Base-by-base conservation (phyloP, 306 rosid species). In the Trichosanthes cucumerina region DNA sequence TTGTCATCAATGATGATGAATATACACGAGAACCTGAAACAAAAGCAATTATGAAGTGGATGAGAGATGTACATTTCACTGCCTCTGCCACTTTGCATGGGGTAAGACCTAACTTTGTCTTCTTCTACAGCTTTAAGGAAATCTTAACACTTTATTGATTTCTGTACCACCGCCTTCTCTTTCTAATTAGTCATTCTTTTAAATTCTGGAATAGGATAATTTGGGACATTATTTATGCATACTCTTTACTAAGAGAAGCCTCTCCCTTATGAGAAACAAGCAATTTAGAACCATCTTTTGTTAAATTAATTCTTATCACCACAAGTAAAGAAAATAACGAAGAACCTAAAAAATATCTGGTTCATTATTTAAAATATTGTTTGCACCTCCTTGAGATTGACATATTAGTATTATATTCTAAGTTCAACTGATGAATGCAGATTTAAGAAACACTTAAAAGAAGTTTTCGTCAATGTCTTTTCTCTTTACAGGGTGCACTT, bases 61-160 rank as follows among this genome's bases (percentile, higher is more conserved):
- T 83, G 87, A 85, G 88, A 83, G 90, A 91, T 54, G 86, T 86
- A 80, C 91, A 79, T 70, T 95, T 95, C 81, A 91, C 96, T 65
- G 98, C 93, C 80, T 95, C 98, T 87, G 97, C 98, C 89, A 92
- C 90, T 82, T 91, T 95, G 86, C 98, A 95, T 81, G 98, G 98
- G 98, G 98, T 95, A 91, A 50, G 79, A 33, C 81, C 82, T 85
- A 65, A 63, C 75, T 15, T 81, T 46, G 64, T 74, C 53, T 81
- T 65, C 56, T 63, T 47, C 36, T 53, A 9, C 50, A 0, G 47
- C 34, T 53, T 53, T 28, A 34, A 21, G 49, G 49, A 34, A 57
- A 21, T 10, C 28, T 19, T 34, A 31, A 31, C 46, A 34, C 46
- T 19, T 33, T 50, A n/a, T 53, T 8, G n/a, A 18, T 36, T 49